phyloP scores from a whole-genome alignment of 106 monocot genomes.

The Allium cepa region DNA sequence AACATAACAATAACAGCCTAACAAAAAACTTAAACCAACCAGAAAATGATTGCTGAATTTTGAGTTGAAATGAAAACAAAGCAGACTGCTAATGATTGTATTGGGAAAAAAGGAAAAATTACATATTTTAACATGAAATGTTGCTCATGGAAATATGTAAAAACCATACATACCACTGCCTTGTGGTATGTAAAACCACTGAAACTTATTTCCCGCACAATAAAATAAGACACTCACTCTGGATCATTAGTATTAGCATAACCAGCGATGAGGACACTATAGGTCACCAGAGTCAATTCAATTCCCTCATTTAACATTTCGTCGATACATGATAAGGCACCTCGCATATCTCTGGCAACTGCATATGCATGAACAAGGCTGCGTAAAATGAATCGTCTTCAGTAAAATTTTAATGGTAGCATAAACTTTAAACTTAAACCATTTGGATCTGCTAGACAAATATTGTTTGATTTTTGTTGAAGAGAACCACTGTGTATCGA shows the following conservation, averaged over 20 bases:
- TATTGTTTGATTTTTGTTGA: too few species aligned
- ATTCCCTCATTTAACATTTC: constrained; percentile 92
- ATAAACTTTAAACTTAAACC: not conserved
- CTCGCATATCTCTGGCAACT: constrained; percentile 99
- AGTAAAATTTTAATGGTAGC: constrained; percentile 14
- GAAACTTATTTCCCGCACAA: not conserved
- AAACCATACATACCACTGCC: too few species aligned
- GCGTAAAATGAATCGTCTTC: constrained; percentile 73
- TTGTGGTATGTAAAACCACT: too few species aligned
- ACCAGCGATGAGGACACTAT: constrained; percentile 84
- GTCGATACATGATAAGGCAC: constrained; percentile 77
- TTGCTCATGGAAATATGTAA: too few species aligned
- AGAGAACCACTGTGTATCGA: too few species aligned
- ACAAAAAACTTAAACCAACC: too few species aligned
- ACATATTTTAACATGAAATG: too few species aligned
- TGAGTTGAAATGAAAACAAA: too few species aligned
- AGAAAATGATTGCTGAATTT: too few species aligned
- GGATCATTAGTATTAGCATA: constrained; percentile 68
- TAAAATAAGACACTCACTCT: constrained; percentile 48
- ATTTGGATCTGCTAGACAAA: not conserved
- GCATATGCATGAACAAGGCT: constrained; percentile 99
- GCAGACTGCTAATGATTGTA: too few species aligned
- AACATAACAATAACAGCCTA: too few species aligned
- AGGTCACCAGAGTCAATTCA: constrained; percentile 84
- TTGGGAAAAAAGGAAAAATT: too few species aligned